A percentile compares a stretch with the other conserved stretches of the same genome.
phyloP scores from a whole-genome alignment of 306 rosid species.

The Prunus dulcis region DNA sequence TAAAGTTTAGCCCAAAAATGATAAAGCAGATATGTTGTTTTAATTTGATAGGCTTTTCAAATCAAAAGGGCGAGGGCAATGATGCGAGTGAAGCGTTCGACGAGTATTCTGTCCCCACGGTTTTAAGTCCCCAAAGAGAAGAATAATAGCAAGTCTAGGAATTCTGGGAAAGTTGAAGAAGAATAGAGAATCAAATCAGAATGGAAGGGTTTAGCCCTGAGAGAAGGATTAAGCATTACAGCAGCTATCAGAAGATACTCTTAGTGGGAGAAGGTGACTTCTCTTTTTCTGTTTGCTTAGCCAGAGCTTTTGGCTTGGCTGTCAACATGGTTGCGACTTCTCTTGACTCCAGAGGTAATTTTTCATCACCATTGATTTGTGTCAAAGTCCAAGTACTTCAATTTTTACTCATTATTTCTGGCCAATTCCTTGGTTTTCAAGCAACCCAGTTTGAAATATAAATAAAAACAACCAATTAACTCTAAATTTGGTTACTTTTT shows the following conservation, averaged over 20 bases:
- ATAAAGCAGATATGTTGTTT: no score
- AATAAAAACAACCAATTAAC: no score
- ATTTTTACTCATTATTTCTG: neutral
- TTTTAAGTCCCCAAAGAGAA: neutral
- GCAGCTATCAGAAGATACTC: neutral
- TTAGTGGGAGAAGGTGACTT: conserved; percentile 23
- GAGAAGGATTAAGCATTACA: conserved; percentile 10
- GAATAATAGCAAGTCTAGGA: neutral
- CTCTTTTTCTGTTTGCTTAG: conserved; percentile 15
- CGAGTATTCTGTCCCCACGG: neutral
- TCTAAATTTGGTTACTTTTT: neutral
- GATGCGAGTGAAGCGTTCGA: no score
- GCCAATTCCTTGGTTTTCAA: neutral
- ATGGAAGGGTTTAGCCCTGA: neutral
- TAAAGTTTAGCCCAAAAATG: no score
- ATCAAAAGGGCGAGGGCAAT: no score
- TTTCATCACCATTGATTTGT: neutral
- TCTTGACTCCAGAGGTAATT: conserved; percentile 13
- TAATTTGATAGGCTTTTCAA: no score
- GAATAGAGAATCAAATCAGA: neutral
- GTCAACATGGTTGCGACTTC: conserved; percentile 11
- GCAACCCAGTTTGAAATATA: neutral
- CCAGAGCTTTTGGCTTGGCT: conserved; percentile 12
- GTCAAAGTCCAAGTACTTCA: neutral
- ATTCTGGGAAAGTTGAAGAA: neutral